These are phyloP conservation scores for Nothophoma quercina DNA, from an alignment of 2,329 filamentous ascomycete genomes.

Conservation along the genomic window DNA sequence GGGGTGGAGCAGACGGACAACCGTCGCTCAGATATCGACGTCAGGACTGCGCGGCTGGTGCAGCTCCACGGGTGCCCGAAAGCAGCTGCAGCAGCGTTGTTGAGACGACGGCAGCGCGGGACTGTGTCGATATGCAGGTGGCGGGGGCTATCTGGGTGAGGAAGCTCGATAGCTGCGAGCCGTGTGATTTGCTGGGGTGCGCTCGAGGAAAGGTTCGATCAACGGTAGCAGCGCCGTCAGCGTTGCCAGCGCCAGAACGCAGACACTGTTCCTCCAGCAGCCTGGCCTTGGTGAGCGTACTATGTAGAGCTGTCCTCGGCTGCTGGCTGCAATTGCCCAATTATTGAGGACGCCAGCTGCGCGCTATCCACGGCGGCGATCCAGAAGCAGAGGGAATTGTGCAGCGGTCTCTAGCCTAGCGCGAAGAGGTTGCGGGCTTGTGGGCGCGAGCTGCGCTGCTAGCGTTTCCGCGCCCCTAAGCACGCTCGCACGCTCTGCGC, in stretches of 20 bases:
- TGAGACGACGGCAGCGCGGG: conserved; percentile 27
- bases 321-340: background rate
- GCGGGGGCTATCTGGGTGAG: conserved; percentile 16
- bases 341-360: background rate
- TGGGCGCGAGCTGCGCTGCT: conserved; percentile 4
- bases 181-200: conserved; percentile 27
- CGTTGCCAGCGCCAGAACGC: background rate
- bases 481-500: background rate
- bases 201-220: conserved; percentile 3
- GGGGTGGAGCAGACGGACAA: conserved; percentile 1
- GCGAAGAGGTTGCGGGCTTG: background rate
- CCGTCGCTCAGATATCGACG: conserved; percentile 5
- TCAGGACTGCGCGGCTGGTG: conserved; percentile 5
- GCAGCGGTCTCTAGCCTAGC: conserved; percentile 7
- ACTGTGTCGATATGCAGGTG: conserved; percentile 31
- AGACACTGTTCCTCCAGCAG: background rate
- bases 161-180: conserved; percentile 27
- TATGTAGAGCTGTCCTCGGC: background rate
- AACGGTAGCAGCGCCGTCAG: conserved; percentile 11
- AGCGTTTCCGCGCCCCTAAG: conserved; percentile 14
- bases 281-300: background rate
- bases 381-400: conserved; percentile 6
- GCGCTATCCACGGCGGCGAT: background rate
- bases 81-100: conserved; percentile 17
- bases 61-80: background rate